Conservation (phyloP, 768 basidiomycete species). For the Boletus subcaerulescens region DNA sequence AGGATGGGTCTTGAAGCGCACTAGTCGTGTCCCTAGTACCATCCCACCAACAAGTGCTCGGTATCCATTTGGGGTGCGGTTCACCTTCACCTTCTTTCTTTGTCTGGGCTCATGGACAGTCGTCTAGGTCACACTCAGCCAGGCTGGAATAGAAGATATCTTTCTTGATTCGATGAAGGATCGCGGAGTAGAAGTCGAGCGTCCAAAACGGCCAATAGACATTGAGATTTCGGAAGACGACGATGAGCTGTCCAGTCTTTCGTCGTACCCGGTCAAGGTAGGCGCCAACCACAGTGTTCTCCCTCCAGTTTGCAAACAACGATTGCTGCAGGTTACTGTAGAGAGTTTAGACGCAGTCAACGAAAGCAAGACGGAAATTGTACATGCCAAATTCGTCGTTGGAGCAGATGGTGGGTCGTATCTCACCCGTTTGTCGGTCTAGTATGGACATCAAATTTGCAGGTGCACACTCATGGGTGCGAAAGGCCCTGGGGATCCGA, state of each 20-base stretch:
- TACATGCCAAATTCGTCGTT: background rate
- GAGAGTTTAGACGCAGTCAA: background rate
- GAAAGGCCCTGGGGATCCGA: background rate
- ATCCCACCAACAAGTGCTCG: background rate
- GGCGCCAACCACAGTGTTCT: too few relatives aligned
- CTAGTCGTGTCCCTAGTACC: background rate
- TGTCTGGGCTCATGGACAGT: background rate
- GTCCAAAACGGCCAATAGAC: background rate
- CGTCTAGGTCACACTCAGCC: background rate
- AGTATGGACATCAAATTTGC: background rate
- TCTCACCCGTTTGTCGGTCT: background rate
- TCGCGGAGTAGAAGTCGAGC: background rate
- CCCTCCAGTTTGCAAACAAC: too few relatives aligned
- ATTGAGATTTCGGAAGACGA: background rate
- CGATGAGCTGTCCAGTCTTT: background rate
- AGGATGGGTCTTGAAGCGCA: background rate
- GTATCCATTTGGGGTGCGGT: background rate
- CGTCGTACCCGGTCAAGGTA: too few relatives aligned
- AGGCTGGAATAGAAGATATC: background rate
- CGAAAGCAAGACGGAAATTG: background rate
- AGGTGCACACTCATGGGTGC: background rate
- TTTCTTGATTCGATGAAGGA: background rate
- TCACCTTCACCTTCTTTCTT: background rate
- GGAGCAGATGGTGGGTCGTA: background rate
- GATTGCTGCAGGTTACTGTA: too few relatives aligned